Percentiles rank a stretch among this genome's conserved stretches.
Evolutionary conservation across 352 stramenopile species (phyloP).

Genomic region (Globisporangium sylvaticum): DNA sequence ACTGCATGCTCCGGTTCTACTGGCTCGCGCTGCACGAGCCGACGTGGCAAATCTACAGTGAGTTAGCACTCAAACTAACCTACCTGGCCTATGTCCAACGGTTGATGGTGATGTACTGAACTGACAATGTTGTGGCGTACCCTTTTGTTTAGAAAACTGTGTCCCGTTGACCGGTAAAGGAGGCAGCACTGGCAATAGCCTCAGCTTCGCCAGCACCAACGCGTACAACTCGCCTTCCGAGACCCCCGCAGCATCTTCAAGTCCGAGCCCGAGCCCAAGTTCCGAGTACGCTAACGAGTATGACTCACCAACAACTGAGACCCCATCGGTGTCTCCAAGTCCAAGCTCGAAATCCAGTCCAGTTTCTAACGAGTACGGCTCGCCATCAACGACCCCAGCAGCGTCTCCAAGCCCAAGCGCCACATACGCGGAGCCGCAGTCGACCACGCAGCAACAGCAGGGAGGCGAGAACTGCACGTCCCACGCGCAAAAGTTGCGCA

Average conservation of each 20-base stretch:
- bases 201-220: not conserved
- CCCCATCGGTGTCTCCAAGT: too few relatives aligned
- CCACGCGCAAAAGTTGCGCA: too few relatives aligned
- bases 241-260: not conserved
- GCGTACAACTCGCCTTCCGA: not conserved
- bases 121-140: too few relatives aligned
- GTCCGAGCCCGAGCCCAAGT: not conserved
- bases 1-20: conserved; percentile 18
- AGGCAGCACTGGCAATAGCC: not conserved
- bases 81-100: too few relatives aligned
- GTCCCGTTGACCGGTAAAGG: not conserved
- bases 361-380: too few relatives aligned
- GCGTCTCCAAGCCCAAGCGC: not conserved
- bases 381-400: too few relatives aligned
- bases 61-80: not conserved
- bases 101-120: too few relatives aligned
- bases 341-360: too few relatives aligned
- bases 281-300: not conserved
- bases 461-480: too few relatives aligned
- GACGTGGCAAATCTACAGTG: not conserved
- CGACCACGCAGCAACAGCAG: too few relatives aligned
- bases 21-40: not conserved
- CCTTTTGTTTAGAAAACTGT: not conserved
- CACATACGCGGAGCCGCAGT: too few relatives aligned
- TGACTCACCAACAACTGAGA: too few relatives aligned